Conservation (phyloP, 192 early-diverging fungal genomes). For the Spinellus fusiger region DNA sequence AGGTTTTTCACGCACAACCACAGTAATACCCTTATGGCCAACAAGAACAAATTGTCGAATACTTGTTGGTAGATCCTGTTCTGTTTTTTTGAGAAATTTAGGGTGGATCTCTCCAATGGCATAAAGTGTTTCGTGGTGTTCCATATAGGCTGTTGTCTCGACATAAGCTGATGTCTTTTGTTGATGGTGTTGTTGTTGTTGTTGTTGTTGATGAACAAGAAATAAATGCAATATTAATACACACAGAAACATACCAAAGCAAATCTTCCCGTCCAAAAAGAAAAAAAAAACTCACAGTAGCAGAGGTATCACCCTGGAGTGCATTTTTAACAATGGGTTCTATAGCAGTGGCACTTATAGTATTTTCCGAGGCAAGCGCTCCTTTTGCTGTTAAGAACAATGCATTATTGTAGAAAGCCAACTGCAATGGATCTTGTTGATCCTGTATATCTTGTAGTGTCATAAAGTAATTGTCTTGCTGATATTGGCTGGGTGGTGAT, state of each 20-base stretch:
- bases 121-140: neutral
- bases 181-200: too few species aligned
- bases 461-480: neutral
- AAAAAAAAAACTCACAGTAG: too few species aligned
- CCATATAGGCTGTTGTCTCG: neutral
- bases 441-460: neutral
- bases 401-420: slow-evolving; percentile 53
- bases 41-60: slow-evolving; percentile 65
- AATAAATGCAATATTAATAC: too few species aligned
- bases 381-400: slow-evolving; percentile 61
- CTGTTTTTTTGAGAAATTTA: neutral
- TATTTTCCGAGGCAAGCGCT: slow-evolving; percentile 64
- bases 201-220: too few species aligned
- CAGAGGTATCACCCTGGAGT: slow-evolving; percentile 35
- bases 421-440: neutral
- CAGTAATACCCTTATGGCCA: slow-evolving; percentile 62
- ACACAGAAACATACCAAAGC: too few species aligned
- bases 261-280: too few species aligned
- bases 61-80: slow-evolving; percentile 18
- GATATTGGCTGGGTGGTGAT: slow-evolving; percentile 49
- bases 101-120: neutral
- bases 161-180: neutral
- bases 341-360: slow-evolving; percentile 54
- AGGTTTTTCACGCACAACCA: slow-evolving; percentile 69
- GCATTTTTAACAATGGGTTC: too few species aligned